phyloP scores from a whole-genome alignment of 169 alveolate species.

The Plasmodium sp. region DNA sequence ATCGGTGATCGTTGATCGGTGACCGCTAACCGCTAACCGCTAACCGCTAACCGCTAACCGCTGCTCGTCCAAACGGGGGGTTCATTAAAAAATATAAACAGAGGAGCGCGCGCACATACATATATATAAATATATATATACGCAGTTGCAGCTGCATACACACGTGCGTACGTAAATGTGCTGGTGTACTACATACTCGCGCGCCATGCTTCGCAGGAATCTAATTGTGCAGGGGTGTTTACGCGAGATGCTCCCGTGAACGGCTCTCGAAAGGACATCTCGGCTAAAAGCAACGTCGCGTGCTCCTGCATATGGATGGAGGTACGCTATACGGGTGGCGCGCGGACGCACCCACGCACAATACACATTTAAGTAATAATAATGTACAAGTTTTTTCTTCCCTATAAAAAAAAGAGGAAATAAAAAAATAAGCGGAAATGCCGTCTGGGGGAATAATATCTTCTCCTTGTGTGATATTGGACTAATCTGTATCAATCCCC shows the following conservation, averaged over 20 bases:
- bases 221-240: not conserved
- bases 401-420: not conserved
- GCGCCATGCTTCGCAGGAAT: not conserved
- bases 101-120: not conserved
- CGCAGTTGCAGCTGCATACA: not conserved
- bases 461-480: not conserved
- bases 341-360: not conserved
- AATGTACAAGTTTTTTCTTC: not conserved
- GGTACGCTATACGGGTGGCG: not conserved
- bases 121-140: not conserved
- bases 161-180: not conserved
- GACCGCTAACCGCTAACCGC: not conserved
- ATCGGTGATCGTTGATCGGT: not conserved
- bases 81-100: not conserved
- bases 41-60: not conserved
- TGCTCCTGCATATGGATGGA: not conserved
- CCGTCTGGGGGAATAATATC: not conserved
- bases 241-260: not conserved
- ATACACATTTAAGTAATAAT: not conserved
- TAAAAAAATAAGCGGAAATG: slow-evolving; percentile 1
- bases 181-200: not conserved
- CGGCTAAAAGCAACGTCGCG: not conserved
- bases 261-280: not conserved
- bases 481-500: not conserved
- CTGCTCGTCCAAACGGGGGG: not conserved